Base-by-base conservation (phyloP, 257 asterid species). In the Cruciata laevipes region DNA sequence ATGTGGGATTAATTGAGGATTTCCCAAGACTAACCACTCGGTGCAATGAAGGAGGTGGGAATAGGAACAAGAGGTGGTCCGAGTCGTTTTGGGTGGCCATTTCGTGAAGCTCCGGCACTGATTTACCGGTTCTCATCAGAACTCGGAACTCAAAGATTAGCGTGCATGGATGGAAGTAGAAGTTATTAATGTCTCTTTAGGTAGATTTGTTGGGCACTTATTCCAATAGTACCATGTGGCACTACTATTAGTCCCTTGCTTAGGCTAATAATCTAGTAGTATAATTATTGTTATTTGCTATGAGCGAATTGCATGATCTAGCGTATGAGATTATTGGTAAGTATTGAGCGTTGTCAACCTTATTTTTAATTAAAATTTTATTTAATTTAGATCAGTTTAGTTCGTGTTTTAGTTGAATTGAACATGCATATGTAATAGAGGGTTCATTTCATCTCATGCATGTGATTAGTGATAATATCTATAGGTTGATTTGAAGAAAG, bases 1-100 rank as follows among this genome's bases (percentile, higher is more conserved):
- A 68, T 30, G 79, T 37, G 51, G 79, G 61, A 20, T 47, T n/a
- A n/a, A n/a, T 67, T 33, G 82, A 79, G 12, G 81, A 85, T 49
- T 73, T 84, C 78, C 44, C 71, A 10, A 78, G 75, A 64, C 55
- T 33, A 20, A 77, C 82, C 65, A 81, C n/a, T 47, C 6, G 94
- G 77, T 91, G 98, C 82, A 83, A 87, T 52, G 89, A 80, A 52
- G 87, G 77, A 60, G 76, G 77, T 47, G 76, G 61, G n/a, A 68
- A 47, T 16, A 17, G 80, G 33, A 79, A 73, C 67, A 73, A 76
- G 53, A 76, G 77, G 78, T 82, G 85, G 81, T n/a, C n/a, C n/a
- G 80, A 61, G 75, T 76, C 78, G 3, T 69, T 40, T 73, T 82
- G 85, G 57, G 87, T 86, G 75, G 84, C 89, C 5, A 88, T 84